These are phyloP conservation scores for Cladosporium cucumerinum DNA, from an alignment of 2,329 filamentous ascomycete species.

Conservation along the genomic window DNA sequence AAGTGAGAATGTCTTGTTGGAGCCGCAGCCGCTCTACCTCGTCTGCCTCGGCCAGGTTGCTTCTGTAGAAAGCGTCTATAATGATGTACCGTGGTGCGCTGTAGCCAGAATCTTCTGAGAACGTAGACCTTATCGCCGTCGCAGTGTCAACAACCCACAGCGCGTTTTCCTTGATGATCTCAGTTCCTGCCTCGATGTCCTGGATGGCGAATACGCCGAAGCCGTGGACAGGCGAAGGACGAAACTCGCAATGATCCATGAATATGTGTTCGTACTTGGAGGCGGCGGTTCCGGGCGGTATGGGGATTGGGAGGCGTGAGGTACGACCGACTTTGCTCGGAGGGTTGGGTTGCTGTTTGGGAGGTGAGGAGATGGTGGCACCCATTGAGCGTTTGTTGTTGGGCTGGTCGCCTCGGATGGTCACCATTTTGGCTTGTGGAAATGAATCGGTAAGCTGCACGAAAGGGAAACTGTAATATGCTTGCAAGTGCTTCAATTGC, in stretches of 20 bases:
- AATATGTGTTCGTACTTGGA: neutral
- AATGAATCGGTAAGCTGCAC: neutral
- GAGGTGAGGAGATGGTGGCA: neutral
- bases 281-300: neutral
- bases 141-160: neutral
- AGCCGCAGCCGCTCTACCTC: neutral
- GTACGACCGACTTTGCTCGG: neutral
- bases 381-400: neutral
- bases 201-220: slow-evolving; percentile 2
- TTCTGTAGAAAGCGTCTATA: neutral
- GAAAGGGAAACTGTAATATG: neutral
- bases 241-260: neutral
- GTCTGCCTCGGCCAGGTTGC: neutral
- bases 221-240: neutral
- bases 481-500: neutral
- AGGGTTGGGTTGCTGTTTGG: neutral
- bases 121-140: neutral
- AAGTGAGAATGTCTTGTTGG: neutral
- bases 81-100: neutral
- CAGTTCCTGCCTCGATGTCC: neutral
- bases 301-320: neutral
- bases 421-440: neutral
- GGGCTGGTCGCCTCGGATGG: neutral
- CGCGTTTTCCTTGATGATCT: neutral
- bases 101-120: neutral